Evolutionary conservation across 2,329 filamentous ascomycete genomes (phyloP), one percentile per base, ranked within the genome.

Genomic region (Phaeophleospora eucalypticola): DNA sequence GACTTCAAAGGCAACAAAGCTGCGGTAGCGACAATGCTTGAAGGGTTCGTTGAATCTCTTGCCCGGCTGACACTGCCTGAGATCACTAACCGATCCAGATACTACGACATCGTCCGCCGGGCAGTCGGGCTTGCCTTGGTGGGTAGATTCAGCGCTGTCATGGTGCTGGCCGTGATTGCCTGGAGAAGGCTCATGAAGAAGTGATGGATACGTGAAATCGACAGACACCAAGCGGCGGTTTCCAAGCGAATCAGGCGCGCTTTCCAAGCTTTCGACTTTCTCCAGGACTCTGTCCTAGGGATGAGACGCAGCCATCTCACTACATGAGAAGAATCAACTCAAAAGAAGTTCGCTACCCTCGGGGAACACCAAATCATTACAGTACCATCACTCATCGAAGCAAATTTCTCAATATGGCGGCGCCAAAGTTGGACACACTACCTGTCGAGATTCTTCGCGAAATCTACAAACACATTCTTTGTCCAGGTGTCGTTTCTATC

Each of bases 41-140:
- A 77, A 54, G 75, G 75, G 63, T 65, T 53, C 20, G 63, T 65
- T 34, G 56, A 59, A 20, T 40, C 46, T 20, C 27, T 58, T 35
- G 55, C 51, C 4, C 42, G 46, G 29, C 36, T 54, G 21, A 39
- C 52, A 21, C 44, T 65, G 52, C 61, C 62, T 36, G 49, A 53
- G 36, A 60, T 64, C 41, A 48, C 59, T 64, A 55, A 65, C 51
- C 54, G 63, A 29, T 54, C 43, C 49, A 65, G 63, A 10, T 78
- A 78, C 48, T 77, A 77, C 58, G 72, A 74, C 38, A 68, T 76
- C 48, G 68, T 78, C 15, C 63, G 72, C 43, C 68, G 61, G 53
- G 73, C 73, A 3, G 72, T 78, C 3, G 66, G 67, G 14, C 59
- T 69, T 9, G 68, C 72, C 7, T 55, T 76, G 42, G 53, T 68